These are phyloP conservation scores for Euphorbia corollata DNA, from an alignment of 441 rosid genomes.

Conservation along the genomic window DNA sequence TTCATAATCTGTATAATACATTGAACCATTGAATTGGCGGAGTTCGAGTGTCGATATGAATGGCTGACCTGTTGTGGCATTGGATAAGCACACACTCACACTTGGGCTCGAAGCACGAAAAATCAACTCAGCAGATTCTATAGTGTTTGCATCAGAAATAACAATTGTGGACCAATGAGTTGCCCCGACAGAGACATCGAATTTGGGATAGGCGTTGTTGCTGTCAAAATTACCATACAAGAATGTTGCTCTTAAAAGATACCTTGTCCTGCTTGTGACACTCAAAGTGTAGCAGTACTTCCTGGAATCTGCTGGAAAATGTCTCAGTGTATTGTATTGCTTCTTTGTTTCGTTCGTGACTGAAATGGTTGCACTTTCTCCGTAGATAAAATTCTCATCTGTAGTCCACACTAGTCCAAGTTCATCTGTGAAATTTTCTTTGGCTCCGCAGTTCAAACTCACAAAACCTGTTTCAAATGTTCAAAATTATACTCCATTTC, in stretches of 20 bases:
- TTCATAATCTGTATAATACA: slow-evolving; percentile 55
- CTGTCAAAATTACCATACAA: slow-evolving; percentile 79
- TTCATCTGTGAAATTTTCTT: slow-evolving; percentile 58
- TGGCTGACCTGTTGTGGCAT: slow-evolving; percentile 93
- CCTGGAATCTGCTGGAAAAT: slow-evolving; percentile 87
- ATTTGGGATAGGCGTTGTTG: slow-evolving; percentile 83
- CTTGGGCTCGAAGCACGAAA: slow-evolving; percentile 68
- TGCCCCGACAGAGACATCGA: slow-evolving; percentile 81
- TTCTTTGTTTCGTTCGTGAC: slow-evolving; percentile 52
- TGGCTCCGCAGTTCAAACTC: slow-evolving; percentile 88
- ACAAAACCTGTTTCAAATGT: slow-evolving; percentile 62
- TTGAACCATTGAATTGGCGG: slow-evolving; percentile 82
- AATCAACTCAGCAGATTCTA: slow-evolving; percentile 68
- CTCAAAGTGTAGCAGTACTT: slow-evolving; percentile 78
- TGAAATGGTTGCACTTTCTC: slow-evolving; percentile 55
- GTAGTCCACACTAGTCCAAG: slow-evolving; percentile 76
- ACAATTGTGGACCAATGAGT: slow-evolving; percentile 91
- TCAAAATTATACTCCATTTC: no score
- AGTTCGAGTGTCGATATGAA: slow-evolving; percentile 97
- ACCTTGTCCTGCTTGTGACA: slow-evolving; percentile 65
- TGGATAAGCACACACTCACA: slow-evolving; percentile 77
- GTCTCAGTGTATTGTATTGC: slow-evolving; percentile 66
- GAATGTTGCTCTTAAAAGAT: slow-evolving; percentile 86
- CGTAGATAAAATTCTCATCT: slow-evolving; percentile 51
- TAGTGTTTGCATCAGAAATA: slow-evolving; percentile 60